Evolutionary conservation across 2,329 filamentous ascomycete genomes (phyloP).

Genomic region (Chaetomium olivaceum): DNA sequence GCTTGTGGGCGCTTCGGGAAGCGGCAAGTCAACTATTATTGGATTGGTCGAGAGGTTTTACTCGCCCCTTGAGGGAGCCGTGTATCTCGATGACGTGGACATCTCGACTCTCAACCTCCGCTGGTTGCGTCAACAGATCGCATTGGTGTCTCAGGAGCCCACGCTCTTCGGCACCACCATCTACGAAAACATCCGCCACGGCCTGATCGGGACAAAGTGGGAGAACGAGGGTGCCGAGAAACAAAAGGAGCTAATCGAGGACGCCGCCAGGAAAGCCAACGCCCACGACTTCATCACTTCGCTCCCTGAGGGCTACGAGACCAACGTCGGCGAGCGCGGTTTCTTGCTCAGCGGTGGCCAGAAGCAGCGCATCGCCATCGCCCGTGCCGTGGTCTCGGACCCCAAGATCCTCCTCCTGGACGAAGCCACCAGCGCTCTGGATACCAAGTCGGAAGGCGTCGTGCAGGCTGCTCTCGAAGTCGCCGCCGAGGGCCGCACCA

Average conservation of each 20-base stretch:
- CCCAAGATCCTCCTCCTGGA: slow-evolving; percentile 91
- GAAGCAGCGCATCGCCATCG: slow-evolving; percentile 95
- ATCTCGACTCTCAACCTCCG: slow-evolving; percentile 79
- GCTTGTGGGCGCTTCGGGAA: slow-evolving; percentile 89
- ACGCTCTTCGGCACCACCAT: slow-evolving; percentile 88
- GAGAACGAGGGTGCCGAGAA: slow-evolving; percentile 69
- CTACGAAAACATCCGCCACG: slow-evolving; percentile 85
- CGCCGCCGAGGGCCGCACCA: slow-evolving; percentile 83
- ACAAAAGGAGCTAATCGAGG: slow-evolving; percentile 69
- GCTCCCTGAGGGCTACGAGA: slow-evolving; percentile 87
- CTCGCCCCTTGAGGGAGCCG: slow-evolving; percentile 75
- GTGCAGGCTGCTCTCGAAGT: slow-evolving; percentile 91
- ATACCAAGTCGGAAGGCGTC: slow-evolving; percentile 91
- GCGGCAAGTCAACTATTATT: slow-evolving; percentile 92
- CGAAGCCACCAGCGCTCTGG: slow-evolving; percentile 89
- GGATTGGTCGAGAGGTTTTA: slow-evolving; percentile 95
- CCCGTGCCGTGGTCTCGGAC: slow-evolving; percentile 84
- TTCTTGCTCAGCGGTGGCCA: slow-evolving; percentile 92
- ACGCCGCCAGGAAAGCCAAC: slow-evolving; percentile 87
- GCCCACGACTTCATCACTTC: slow-evolving; percentile 86
- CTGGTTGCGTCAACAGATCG: slow-evolving; percentile 90
- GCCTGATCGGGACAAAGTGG: slow-evolving; percentile 79
- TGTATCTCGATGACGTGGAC: slow-evolving; percentile 81
- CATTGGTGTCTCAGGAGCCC: slow-evolving; percentile 90
- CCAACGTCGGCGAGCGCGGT: slow-evolving; percentile 91